A percentile compares a stretch with the other conserved stretches of the same genome.
phyloP scores from a whole-genome alignment of 257 asterid genomes.

The Forsythia viridissima region DNA sequence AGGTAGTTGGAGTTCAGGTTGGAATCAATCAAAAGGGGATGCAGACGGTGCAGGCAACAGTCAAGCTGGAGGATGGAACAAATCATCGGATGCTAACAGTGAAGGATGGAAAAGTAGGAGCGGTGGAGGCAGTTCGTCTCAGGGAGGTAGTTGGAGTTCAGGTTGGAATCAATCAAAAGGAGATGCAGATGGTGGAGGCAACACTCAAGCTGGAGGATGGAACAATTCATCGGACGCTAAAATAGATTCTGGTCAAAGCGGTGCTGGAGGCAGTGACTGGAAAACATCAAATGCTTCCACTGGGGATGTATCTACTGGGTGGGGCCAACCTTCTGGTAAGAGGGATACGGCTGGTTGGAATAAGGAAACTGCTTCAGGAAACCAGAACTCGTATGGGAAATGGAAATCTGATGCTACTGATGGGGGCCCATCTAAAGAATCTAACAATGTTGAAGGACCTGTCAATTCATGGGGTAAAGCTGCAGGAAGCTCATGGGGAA shows the following conservation, averaged over 20 bases:
- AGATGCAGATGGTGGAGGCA: conserved; percentile 28
- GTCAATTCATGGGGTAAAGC: conserved; percentile 40
- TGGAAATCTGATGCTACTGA: conserved; percentile 6
- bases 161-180: conserved; percentile 43
- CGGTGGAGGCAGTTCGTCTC: conserved; percentile 38
- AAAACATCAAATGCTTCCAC: conserved; percentile 30
- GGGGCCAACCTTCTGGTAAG: not conserved
- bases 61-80: conserved; percentile 39
- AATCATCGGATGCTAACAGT: conserved; percentile 33
- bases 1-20: conserved; percentile 38
- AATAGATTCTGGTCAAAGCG: conserved; percentile 25
- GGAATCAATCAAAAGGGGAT: conserved; percentile 39
- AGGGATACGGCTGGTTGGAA: conserved; percentile 44
- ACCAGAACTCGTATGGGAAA: conserved; percentile 22
- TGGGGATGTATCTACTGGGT: conserved; percentile 20
- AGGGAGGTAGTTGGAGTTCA: conserved; percentile 30
- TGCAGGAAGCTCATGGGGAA: conserved; percentile 44
- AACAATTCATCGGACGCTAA: not conserved
- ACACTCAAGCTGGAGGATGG: conserved; percentile 24
- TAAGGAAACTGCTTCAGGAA: conserved; percentile 25
- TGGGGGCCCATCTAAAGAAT: conserved; percentile 16
- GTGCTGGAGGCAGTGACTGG: conserved; percentile 34
- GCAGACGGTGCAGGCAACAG: conserved; percentile 24
- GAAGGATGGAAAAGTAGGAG: conserved; percentile 54
- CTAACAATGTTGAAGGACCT: conserved; percentile 25